Evolutionary conservation across 495 filamentous ascomycete genomes (phyloP), one percentile per base, ranked within the genome.

Genomic region (Aspergillus avenaceus): DNA sequence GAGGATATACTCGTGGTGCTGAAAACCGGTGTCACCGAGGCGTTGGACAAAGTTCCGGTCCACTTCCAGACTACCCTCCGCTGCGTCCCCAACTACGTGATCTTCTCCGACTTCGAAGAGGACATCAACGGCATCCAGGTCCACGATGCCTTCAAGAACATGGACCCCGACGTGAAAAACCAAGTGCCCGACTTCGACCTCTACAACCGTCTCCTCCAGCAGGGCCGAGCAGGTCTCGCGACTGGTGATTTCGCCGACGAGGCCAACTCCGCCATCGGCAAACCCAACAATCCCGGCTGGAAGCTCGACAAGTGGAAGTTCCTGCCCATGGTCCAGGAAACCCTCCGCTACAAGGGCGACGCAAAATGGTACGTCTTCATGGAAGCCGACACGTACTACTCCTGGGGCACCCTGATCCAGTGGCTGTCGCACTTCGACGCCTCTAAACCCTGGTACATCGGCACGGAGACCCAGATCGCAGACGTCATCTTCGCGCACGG

Each of bases 321-420:
- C 52, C 54, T 83, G 12, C 78, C 78, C 12, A 81, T 82, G 76
- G 65, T 76, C 3, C 67, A 75, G 48, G 65, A 74, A 50, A 68
- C 78, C 1, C 67, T 75, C 36, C 53, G 52, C 8, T 47, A 61
- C 36, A 70, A 70, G 27, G 74, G 75, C 13, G 61, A 74, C 38
- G 76, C 77, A 16, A 78, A 84, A 49, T 88, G 83, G 81, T 88
- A 82, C 56, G 58, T 87, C 40, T 85, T 87, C 58, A 79, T 86
- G 63, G 84, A 87, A 45, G 83, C 83, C 7, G 84, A 87, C 62
- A 84, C 84, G 4, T 84, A 84, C 55, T 66, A 84, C 42, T 73
- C 83, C 8, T 86, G 82, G 82, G 64, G 76, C 19, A 86, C 79
- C 37, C 54, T 85, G 36, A 63, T 82, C 25, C 61, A 66, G 22